These are phyloP conservation scores for Pythium monospermum DNA, from an alignment of 352 stramenopile genomes.

Conservation along the genomic window DNA sequence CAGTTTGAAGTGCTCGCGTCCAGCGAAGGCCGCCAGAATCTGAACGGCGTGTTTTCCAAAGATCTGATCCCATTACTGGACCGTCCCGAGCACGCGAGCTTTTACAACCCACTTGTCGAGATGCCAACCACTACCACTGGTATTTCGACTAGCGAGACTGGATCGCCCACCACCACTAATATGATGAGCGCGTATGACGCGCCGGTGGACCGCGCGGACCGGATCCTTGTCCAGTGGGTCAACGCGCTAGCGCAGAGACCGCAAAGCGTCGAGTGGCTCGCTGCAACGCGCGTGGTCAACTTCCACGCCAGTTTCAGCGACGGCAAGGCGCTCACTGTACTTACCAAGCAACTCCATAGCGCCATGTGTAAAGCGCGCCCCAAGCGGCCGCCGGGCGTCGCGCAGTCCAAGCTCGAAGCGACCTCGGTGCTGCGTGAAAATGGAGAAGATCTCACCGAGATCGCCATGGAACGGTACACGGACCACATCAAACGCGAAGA, in stretches of 20 bases:
- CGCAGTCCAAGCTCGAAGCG: conserved; percentile 38
- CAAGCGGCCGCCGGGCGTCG: conserved; percentile 23
- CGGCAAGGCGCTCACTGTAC: conserved; percentile 41
- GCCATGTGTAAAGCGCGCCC: conserved; percentile 53
- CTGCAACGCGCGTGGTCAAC: conserved; percentile 45
- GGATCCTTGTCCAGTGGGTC: conserved; percentile 71
- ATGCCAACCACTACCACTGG: not conserved
- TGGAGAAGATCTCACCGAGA: conserved; percentile 73
- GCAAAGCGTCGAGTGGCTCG: conserved; percentile 52
- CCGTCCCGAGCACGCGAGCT: conserved; percentile 48
- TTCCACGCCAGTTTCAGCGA: conserved; percentile 65
- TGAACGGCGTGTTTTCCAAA: conserved; percentile 54
- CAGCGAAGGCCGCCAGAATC: conserved; percentile 61
- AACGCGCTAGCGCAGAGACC: conserved; percentile 46
- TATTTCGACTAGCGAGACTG: not conserved
- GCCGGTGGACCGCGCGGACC: conserved; percentile 56
- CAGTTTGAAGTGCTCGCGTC: conserved; percentile 56
- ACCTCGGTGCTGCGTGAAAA: conserved; percentile 68
- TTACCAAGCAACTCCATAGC: conserved; percentile 61
- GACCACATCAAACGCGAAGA: conserved; percentile 52
- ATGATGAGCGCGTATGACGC: conserved; percentile 33
- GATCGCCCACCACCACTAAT: conserved; percentile 9
- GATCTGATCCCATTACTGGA: conserved; percentile 61
- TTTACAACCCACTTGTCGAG: conserved; percentile 57
- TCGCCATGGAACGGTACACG: conserved; percentile 68